Percentiles rank a stretch among this genome's conserved stretches.
Evolutionary conservation across 805 yeast genomes (phyloP).

Genomic region (Nematodospora valgi): DNA sequence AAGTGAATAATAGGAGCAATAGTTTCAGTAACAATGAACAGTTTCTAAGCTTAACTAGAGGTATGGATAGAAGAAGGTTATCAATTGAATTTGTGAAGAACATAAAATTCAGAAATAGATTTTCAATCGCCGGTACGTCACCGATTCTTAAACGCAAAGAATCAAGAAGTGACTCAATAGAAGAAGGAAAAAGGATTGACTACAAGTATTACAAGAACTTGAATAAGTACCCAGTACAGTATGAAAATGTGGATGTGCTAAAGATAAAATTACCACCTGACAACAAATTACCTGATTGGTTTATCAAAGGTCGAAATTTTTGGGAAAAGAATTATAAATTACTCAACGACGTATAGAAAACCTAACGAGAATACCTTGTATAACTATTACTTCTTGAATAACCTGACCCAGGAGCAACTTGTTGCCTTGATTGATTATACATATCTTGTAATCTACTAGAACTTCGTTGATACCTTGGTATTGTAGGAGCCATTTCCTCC

Average conservation of each 20-base stretch:
- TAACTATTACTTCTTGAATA: constrained; percentile 21
- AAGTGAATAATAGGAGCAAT: constrained; percentile 17
- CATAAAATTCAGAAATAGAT: constrained; percentile 15
- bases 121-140: constrained; percentile 2
- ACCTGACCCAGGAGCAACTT: constrained; percentile 32
- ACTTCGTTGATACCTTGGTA: constrained; percentile 18
- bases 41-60: constrained; percentile 15
- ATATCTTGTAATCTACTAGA: constrained; percentile 36
- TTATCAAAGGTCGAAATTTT: constrained; percentile 53
- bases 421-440: constrained; percentile 39
- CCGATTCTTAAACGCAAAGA: constrained; percentile 6
- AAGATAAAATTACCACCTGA: constrained; percentile 59
- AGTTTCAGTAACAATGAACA: constrained; percentile 19
- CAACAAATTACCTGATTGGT: constrained; percentile 72
- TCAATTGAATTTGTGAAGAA: constrained; percentile 10
- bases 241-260: constrained; percentile 36
- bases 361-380: constrained; percentile 3
- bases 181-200: constrained; percentile 18
- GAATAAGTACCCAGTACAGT: constrained; percentile 26
- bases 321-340: constrained; percentile 48
- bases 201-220: constrained; percentile 42
- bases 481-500: background rate
- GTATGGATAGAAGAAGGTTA: constrained; percentile 20
- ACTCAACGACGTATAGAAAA: constrained; percentile 1
- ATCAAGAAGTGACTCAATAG: constrained; percentile 7